phyloP scores from a whole-genome alignment of 371 early-diverging fungal species.

The Actinomucor elegans region DNA sequence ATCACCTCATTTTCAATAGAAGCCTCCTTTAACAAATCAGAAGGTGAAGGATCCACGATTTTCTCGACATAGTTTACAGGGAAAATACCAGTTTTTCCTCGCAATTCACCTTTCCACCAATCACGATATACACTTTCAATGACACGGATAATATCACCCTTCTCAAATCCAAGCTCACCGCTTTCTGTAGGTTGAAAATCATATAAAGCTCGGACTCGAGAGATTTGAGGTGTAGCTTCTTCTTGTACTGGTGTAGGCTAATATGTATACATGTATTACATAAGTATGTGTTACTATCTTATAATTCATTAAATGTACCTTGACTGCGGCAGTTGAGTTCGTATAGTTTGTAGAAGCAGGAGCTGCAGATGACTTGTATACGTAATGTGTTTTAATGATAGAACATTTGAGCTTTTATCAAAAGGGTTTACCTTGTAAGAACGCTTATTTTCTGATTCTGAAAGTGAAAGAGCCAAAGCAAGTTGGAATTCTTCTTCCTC shows the following conservation, averaged over 20 bases:
- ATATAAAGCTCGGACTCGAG: slow-evolving; percentile 81
- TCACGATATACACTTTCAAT: slow-evolving; percentile 83
- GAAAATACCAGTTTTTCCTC: slow-evolving; percentile 79
- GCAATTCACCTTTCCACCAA: slow-evolving; percentile 89
- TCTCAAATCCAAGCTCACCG: slow-evolving; percentile 80
- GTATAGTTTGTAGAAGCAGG: slow-evolving; percentile 11
- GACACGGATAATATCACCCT: slow-evolving; percentile 81
- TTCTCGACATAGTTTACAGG: slow-evolving; percentile 86
- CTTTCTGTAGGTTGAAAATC: slow-evolving; percentile 82
- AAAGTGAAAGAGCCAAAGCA: slow-evolving; percentile 88
- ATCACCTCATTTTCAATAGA: slow-evolving; percentile 75
- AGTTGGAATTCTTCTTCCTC: slow-evolving; percentile 92
- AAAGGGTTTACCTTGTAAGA: slow-evolving; percentile 45
- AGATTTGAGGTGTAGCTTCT: slow-evolving; percentile 46
- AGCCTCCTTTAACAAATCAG: slow-evolving; percentile 57
- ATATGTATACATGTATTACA: background rate
- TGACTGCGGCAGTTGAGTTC: slow-evolving; percentile 8
- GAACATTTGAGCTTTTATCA: too few species aligned
- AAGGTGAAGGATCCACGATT: slow-evolving; percentile 58
- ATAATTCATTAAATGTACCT: slow-evolving; percentile 4
- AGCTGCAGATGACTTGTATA: slow-evolving; percentile 22
- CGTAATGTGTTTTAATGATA: too few species aligned
- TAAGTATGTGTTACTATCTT: background rate
- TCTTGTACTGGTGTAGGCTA: slow-evolving; percentile 1
- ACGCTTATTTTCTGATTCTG: slow-evolving; percentile 61